Percentiles rank a stretch among this genome's conserved stretches.
These are phyloP conservation scores for Poa annua DNA, from an alignment of 176 grass and related monocot genomes.

Conservation along the genomic window DNA sequence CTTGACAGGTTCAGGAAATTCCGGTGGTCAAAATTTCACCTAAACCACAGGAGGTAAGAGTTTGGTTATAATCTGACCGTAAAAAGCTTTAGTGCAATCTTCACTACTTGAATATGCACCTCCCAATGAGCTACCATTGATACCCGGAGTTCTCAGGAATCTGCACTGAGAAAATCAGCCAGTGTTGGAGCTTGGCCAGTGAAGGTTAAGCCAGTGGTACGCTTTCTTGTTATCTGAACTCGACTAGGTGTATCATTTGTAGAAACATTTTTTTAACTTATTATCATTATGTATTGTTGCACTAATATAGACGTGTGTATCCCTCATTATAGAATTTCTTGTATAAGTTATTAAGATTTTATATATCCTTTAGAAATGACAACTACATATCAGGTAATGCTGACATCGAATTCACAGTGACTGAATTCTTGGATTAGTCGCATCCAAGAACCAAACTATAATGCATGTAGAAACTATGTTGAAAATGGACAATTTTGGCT, in stretches of 20 bases:
- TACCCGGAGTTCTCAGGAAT: conserved; percentile 58
- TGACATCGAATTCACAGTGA: background rate
- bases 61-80: conserved; percentile 27
- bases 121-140: conserved; percentile 13
- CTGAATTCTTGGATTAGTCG: background rate
- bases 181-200: conserved; percentile 79
- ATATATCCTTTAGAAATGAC: background rate
- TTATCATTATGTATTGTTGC: background rate
- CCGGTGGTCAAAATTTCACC: conserved; percentile 42
- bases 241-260: background rate
- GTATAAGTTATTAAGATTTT: background rate
- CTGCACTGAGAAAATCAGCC: conserved; percentile 87
- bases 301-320: background rate
- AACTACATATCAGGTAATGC: background rate
- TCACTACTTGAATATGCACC: conserved; percentile 20
- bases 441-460: conserved; percentile 5
- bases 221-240: conserved; percentile 34
- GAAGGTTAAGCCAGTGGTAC: conserved; percentile 66
- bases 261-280: background rate
- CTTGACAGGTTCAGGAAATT: conserved; percentile 71
- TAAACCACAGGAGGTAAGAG: conserved; percentile 71
- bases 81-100: conserved; percentile 32
- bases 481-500: background rate
- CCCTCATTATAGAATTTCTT: background rate
- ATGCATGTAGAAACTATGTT: conserved; percentile 11